These are phyloP conservation scores for Trichoderma lentiforme DNA, from an alignment of 2,329 filamentous ascomycete species.

Conservation along the genomic window DNA sequence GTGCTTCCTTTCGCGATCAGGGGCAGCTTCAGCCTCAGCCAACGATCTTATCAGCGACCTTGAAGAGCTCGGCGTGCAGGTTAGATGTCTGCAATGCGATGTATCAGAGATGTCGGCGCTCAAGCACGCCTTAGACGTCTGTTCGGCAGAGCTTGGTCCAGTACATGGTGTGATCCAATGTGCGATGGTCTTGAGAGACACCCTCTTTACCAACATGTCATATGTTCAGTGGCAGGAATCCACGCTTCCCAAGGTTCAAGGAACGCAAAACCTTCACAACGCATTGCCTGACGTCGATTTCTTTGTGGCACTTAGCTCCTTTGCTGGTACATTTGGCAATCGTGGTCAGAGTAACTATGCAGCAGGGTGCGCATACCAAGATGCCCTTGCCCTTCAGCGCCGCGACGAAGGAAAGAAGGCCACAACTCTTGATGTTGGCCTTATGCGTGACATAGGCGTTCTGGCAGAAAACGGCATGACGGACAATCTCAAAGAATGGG, in stretches of 20 bases:
- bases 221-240: not conserved
- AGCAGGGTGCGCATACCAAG: not conserved
- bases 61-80: not conserved
- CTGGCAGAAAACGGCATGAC: not conserved
- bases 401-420: not conserved
- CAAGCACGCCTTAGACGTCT: not conserved
- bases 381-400: not conserved
- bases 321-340: not conserved
- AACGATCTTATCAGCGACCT: not conserved
- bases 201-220: not conserved
- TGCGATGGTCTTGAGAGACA: not conserved
- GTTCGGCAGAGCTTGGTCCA: not conserved
- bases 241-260: not conserved
- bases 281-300: not conserved
- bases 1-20: not conserved
- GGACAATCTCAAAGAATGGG: not conserved
- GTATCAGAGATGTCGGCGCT: not conserved
- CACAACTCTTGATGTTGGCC: not conserved
- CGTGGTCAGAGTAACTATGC: not conserved
- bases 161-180: not conserved
- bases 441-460: not conserved
- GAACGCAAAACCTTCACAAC: not conserved
- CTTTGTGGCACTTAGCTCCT: not conserved
- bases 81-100: not conserved
- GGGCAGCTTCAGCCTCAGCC: not conserved